Evolutionary conservation across 192 early-diverging fungal genomes (phyloP), one percentile per base, ranked within the genome.

Genomic region (Funneliformis mosseae): DNA sequence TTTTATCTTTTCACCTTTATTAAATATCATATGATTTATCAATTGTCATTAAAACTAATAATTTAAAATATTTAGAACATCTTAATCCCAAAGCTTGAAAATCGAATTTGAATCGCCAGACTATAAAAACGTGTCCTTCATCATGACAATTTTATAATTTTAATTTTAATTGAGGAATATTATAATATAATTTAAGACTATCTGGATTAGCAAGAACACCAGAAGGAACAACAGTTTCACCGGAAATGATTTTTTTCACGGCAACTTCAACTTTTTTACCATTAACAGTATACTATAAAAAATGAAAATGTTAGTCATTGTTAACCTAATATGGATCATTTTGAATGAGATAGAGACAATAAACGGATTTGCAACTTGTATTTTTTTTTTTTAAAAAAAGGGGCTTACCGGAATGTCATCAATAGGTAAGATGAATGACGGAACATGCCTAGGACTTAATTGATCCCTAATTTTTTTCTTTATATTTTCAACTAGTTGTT

Each of bases 191-290:
- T 25, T 91, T 82, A 45, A 99, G 87, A 67, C 91, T 92, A 45
- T 99, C 93, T 10, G 97, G 98, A 83, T 99, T 99, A 38, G 91
- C 93, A 69, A 99, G 82, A 0, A 96, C 94, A 5, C 90, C 91
- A 61, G 89, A 90, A 42, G 95, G 91, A n/a, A 92, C 86, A 8
- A 97, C 88, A 10, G 87, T 95, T 80, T 94, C 91, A 9, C 96
- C 96, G 6, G 92, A 90, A 33, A 93, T 82, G 89, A 88, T 97
- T 85, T 79, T 89, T 84, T 98, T 99, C 68, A 99, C 96, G 1
- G 96, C 97, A 43, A 99, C 92, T 84, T 99, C 98, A 12, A 98
- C 96, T 85, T 98, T 98, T 81, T 99, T 99, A 55, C 98, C 97
- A 67, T 96, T 98, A 76, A 95, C 88, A 1, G 98, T 99, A 86